Percentiles rank a stretch among this genome's conserved stretches.
phyloP scores from a whole-genome alignment of 805 yeast species.

The Yamadazyma endophytica region DNA sequence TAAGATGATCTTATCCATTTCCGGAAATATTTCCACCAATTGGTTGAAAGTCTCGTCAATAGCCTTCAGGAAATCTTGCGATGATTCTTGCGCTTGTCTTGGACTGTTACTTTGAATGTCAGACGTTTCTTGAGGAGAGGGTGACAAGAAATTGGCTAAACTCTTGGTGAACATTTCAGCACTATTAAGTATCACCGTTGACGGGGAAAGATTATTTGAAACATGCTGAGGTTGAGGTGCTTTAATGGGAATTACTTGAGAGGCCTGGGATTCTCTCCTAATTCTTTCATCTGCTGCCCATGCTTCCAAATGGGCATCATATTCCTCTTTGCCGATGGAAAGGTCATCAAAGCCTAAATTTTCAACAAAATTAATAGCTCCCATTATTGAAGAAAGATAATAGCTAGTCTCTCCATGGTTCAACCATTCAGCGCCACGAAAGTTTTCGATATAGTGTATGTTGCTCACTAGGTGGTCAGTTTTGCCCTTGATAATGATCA shows the following conservation, averaged over 20 bases:
- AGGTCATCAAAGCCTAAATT: slow-evolving; percentile 54
- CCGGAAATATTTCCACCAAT: slow-evolving; percentile 70
- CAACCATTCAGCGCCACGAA: slow-evolving; percentile 68
- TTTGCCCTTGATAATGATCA: slow-evolving; percentile 67
- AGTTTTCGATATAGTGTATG: slow-evolving; percentile 78
- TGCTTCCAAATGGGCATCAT: slow-evolving; percentile 50
- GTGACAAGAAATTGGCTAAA: slow-evolving; percentile 37
- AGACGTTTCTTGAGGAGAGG: slow-evolving; percentile 29
- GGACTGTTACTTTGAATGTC: background rate
- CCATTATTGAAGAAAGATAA: slow-evolving; percentile 84
- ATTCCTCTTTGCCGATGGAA: slow-evolving; percentile 60
- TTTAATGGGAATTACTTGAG: slow-evolving; percentile 8
- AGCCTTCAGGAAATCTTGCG: slow-evolving; percentile 5
- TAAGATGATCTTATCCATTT: slow-evolving; percentile 61
- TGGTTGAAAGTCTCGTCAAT: slow-evolving; percentile 34
- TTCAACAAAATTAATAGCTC: slow-evolving; percentile 78
- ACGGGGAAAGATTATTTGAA: slow-evolving; percentile 26
- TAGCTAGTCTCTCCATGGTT: slow-evolving; percentile 84
- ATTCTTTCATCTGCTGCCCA: slow-evolving; percentile 37
- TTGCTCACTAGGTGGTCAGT: slow-evolving; percentile 70
- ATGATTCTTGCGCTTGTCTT: slow-evolving; percentile 2
- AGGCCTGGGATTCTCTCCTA: slow-evolving; percentile 6
- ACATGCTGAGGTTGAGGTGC: slow-evolving; percentile 15
- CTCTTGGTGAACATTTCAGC: slow-evolving; percentile 52
- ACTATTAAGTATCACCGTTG: slow-evolving; percentile 36